A percentile compares a stretch with the other conserved stretches of the same genome.
Evolutionary conservation across 2,329 filamentous ascomycete species (phyloP).

Genomic region (Cladosporium velox): DNA sequence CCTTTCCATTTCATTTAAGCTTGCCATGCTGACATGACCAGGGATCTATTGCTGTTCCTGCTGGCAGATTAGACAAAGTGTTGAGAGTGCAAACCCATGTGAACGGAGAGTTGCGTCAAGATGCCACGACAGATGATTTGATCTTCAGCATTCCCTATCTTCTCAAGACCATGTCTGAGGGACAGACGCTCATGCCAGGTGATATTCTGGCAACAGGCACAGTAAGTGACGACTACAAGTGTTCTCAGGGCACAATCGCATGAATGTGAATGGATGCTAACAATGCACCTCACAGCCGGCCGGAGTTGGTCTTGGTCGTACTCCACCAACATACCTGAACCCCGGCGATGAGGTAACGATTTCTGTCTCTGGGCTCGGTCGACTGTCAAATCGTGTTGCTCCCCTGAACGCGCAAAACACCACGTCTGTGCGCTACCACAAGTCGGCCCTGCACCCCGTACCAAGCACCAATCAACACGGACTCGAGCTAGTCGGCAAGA

Average conservation of each 20-base stretch:
- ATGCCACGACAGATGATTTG: conserved; percentile 51
- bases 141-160: conserved; percentile 54
- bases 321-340: conserved; percentile 46
- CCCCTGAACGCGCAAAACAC: conserved; percentile 29
- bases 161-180: conserved; percentile 51
- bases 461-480: not conserved
- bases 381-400: conserved; percentile 46
- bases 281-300: conserved; percentile 34
- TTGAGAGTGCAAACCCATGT: conserved; percentile 49
- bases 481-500: conserved; percentile 1
- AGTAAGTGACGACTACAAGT: conserved; percentile 23
- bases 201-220: conserved; percentile 56
- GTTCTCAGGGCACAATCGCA: conserved; percentile 22
- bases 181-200: conserved; percentile 54
- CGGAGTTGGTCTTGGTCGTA: conserved; percentile 53
- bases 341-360: conserved; percentile 47
- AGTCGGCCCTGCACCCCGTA: not conserved
- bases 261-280: not conserved
- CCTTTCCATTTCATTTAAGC: not conserved
- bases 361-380: conserved; percentile 46
- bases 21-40: not conserved
- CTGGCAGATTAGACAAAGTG: conserved; percentile 16
- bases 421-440: conserved; percentile 23
- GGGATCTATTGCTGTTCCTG: conserved; percentile 20
- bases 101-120: conserved; percentile 55